phyloP scores from a whole-genome alignment of 2,329 filamentous ascomycete species.

The Cladophialophora bantiana region DNA sequence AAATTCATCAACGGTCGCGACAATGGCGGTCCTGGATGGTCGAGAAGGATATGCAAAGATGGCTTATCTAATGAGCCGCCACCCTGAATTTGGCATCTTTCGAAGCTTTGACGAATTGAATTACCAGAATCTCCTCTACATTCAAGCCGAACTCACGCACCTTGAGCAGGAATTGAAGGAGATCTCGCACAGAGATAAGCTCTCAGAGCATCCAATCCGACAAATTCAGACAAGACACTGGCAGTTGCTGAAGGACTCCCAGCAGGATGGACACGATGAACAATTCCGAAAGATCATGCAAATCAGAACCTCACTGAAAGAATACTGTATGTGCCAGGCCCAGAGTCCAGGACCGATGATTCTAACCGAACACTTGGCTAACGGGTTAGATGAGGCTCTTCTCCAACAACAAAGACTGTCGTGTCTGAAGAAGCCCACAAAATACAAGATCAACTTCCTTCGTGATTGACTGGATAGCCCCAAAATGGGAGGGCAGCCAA shows the following conservation, averaged over 20 bases:
- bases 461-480: background rate
- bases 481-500: background rate
- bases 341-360: no score
- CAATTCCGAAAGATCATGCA: conserved; percentile 5
- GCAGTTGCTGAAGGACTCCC: background rate
- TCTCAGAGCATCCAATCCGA: background rate
- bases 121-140: conserved; percentile 19
- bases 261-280: no score
- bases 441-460: background rate
- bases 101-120: conserved; percentile 15
- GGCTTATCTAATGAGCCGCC: conserved; percentile 11
- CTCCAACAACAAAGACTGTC: background rate
- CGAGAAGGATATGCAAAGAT: conserved; percentile 15
- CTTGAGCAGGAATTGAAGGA: conserved; percentile 15
- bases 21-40: no score
- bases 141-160: conserved; percentile 16
- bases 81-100: conserved; percentile 17
- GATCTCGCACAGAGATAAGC: background rate
- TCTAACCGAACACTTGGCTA: no score
- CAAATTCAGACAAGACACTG: background rate
- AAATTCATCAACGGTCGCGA: no score
- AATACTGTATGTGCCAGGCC: no score
- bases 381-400: no score
- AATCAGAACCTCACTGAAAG: background rate
- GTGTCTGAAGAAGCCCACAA: background rate